Percentiles rank a stretch among this genome's conserved stretches.
Evolutionary conservation across 202 grass and related monocot genomes (phyloP).

Genomic region (Digitaria exilis): DNA sequence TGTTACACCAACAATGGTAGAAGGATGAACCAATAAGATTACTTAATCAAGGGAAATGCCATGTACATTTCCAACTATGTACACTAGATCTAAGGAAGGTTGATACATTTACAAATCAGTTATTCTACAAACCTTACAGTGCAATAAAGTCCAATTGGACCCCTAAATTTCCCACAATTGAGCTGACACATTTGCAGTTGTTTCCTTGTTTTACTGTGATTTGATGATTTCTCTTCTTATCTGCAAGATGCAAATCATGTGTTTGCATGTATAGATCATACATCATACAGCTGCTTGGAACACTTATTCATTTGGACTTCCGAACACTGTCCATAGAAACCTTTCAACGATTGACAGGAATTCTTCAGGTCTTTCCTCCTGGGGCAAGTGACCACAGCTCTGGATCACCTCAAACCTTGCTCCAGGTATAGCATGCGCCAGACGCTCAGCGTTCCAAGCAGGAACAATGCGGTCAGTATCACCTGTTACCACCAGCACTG

Average conservation of each 20-base stretch:
- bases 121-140: neutral
- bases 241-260: neutral
- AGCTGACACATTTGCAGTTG: neutral
- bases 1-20: neutral
- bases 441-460: slow-evolving; percentile 71
- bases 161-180: neutral
- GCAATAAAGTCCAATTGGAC: neutral
- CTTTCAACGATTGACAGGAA: slow-evolving; percentile 61
- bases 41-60: neutral
- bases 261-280: slow-evolving; percentile 10
- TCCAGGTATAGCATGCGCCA: slow-evolving; percentile 61
- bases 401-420: slow-evolving; percentile 74
- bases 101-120: neutral
- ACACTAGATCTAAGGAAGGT: neutral
- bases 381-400: slow-evolving; percentile 84
- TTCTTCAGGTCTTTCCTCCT: slow-evolving; percentile 79
- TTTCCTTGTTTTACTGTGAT: neutral
- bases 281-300: slow-evolving; percentile 44
- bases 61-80: neutral
- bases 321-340: slow-evolving; percentile 64
- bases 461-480: slow-evolving; percentile 84
- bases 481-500: slow-evolving; percentile 90
- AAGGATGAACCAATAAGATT: neutral
- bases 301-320: slow-evolving; percentile 38
- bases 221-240: neutral